Base-by-base conservation (phyloP, 345 rosid species). In the Rubroshorea leprosula region DNA sequence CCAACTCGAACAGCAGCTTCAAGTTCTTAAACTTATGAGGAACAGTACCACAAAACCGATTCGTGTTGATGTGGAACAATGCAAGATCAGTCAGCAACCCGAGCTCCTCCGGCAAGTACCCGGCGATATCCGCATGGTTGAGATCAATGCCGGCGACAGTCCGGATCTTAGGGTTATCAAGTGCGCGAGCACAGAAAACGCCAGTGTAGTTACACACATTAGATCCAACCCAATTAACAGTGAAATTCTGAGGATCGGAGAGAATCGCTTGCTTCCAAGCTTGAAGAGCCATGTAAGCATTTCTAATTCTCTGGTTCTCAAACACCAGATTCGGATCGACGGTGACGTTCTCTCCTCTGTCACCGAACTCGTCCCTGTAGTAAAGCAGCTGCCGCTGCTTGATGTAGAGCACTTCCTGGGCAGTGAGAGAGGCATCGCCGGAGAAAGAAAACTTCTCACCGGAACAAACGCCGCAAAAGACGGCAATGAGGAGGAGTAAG, bases 131-230 rank as follows among this genome's bases (percentile, higher is more conserved):
- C 0, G 76, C 94, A 16, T 86, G 94, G 73, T 89, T 89, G 53
- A 89, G 89, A 72, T 89, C 94, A 65, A 89, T 71, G 15, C 94
- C 96, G 57, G 91, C 96, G 39, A 89, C 88, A 0, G 90, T 83
- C 13, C 65, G 72, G 79, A 83, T 79, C 51, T n/a, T 66, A 39
- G 29, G 74, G 68, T 85, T 69, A 62, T 85, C 86, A n/a, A 23
- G 93, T 0, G 93, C 84, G 2, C 89, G 76, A 0, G 96, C 83
- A 51, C 96, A 89, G 86, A 9, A 81, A 4, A 89, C 90, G 0
- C 66, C 72, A 2, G 68, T 68, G 76, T 89, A 89, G 66, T 19
- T 49, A 51, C 96, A 89, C 38, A 89, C 96, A 38, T 44, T 12
- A 67, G 88, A 68, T 66, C 96, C 89, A 53, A 72, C 74, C 96